A percentile compares a stretch with the other conserved stretches of the same genome.
These are phyloP conservation scores for Hypomontagnella monticulosa DNA, from an alignment of 495 filamentous ascomycete species.

Conservation along the genomic window DNA sequence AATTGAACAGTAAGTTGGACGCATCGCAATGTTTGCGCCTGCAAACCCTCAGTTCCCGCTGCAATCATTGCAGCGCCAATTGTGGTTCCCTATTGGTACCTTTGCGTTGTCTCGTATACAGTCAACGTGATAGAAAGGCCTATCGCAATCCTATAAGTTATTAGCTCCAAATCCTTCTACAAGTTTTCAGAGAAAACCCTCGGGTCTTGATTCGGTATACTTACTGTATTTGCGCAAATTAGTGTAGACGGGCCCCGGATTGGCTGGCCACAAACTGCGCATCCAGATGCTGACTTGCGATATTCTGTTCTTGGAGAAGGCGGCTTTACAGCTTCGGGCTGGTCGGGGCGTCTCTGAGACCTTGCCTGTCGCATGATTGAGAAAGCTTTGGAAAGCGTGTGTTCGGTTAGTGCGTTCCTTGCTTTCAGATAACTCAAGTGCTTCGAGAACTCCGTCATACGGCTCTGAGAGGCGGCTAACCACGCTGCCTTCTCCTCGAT, in stretches of 20 bases:
- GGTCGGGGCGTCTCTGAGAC: slow-evolving; percentile 34
- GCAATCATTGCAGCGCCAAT: slow-evolving; percentile 47
- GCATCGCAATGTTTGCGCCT: neutral
- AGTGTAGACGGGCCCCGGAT: slow-evolving; percentile 50
- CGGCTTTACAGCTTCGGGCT: slow-evolving; percentile 32
- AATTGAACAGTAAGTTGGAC: neutral
- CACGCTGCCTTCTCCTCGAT: slow-evolving; percentile 54
- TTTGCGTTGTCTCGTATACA: slow-evolving; percentile 38
- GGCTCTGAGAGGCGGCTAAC: slow-evolving; percentile 50
- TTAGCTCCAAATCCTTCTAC: slow-evolving; percentile 24
- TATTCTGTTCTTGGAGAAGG: slow-evolving; percentile 40
- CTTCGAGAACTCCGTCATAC: slow-evolving; percentile 58
- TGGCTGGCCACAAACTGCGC: slow-evolving; percentile 50
- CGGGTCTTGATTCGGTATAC: slow-evolving; percentile 9
- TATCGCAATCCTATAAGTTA: slow-evolving; percentile 49
- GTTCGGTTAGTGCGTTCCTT: slow-evolving; percentile 50
- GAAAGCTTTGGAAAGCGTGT: slow-evolving; percentile 48
- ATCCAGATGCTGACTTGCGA: slow-evolving; percentile 50
- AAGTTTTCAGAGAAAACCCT: neutral
- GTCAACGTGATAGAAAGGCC: slow-evolving; percentile 42
- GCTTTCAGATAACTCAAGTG: slow-evolving; percentile 57
- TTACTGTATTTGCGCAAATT: slow-evolving; percentile 57
- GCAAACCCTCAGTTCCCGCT: neutral
- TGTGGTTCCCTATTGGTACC: slow-evolving; percentile 32
- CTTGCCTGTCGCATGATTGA: slow-evolving; percentile 50